Conservation (phyloP, 108 stramenopile genomes). For the Nannochloropsis oceanica region DNA sequence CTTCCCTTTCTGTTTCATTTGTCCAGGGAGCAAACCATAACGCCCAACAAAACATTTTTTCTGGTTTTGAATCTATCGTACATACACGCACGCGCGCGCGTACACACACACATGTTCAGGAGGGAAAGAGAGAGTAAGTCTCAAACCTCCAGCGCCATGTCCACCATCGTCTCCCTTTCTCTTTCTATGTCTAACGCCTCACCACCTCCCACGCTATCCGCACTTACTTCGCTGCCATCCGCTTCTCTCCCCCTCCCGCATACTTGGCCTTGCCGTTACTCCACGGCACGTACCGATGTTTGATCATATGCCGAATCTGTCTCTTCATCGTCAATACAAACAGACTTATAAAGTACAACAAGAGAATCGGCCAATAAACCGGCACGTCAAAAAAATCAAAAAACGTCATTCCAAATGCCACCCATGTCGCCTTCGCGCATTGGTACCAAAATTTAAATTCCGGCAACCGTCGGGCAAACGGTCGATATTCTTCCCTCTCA, state of each 20-base stretch:
- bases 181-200: too few relatives aligned
- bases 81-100: too few relatives aligned
- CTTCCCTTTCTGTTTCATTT: too few relatives aligned
- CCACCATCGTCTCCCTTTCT: too few relatives aligned
- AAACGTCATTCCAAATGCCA: constrained; percentile 78
- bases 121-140: too few relatives aligned
- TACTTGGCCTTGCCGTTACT: constrained; percentile 78
- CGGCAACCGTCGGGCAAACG: constrained; percentile 83
- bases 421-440: constrained; percentile 56
- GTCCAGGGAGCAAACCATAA: too few relatives aligned
- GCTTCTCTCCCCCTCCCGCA: constrained; percentile 33
- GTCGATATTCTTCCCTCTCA: constrained; percentile 41
- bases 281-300: constrained; percentile 94
- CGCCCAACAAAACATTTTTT: too few relatives aligned
- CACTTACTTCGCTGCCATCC: background rate
- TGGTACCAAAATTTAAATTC: constrained; percentile 99
- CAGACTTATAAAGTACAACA: constrained; percentile 90
- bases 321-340: constrained; percentile 98
- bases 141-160: too few relatives aligned
- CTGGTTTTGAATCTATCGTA: too few relatives aligned
- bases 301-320: constrained; percentile 97
- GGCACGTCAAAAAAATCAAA: constrained; percentile 92
- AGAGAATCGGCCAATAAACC: constrained; percentile 98
- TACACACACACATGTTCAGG: too few relatives aligned
- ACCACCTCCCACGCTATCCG: too few relatives aligned